phyloP scores from a whole-genome alignment of 331 rosid species.

The Dryas integrifolia region DNA sequence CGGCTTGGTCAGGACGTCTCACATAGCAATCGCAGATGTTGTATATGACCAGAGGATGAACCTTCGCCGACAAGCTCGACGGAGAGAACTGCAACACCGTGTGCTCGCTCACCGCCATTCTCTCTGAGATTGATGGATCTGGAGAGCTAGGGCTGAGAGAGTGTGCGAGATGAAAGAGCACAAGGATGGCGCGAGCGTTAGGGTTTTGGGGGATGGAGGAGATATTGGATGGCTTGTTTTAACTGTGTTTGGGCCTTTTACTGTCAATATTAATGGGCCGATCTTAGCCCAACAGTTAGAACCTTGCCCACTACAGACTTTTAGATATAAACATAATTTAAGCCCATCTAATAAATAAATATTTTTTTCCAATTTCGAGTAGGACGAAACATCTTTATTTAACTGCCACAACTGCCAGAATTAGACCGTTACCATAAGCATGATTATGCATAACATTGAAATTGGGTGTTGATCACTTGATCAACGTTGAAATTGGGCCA shows the following conservation, averaged over 20 bases:
- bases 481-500: too few relatives aligned
- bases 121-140: constrained; percentile 26
- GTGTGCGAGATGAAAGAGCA: neutral
- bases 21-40: constrained; percentile 90
- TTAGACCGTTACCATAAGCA: too few relatives aligned
- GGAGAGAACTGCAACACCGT: constrained; percentile 48
- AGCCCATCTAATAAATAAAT: too few relatives aligned
- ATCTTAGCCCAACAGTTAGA: too few relatives aligned
- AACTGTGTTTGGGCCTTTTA: constrained; percentile 10
- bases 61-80: constrained; percentile 44
- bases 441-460: too few relatives aligned
- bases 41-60: constrained; percentile 80
- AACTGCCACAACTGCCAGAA: too few relatives aligned
- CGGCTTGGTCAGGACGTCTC: constrained; percentile 92
- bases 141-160: constrained; percentile 11
- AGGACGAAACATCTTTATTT: too few relatives aligned
- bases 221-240: neutral
- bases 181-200: constrained; percentile 17
- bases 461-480: too few relatives aligned
- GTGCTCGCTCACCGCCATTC: constrained; percentile 49
- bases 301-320: too few relatives aligned
- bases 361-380: too few relatives aligned
- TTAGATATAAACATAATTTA: too few relatives aligned
- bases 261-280: too few relatives aligned
- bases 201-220: constrained; percentile 26